Conservation (phyloP, 176 grass and related monocot species). For the Hsuehochloa calcarea region DNA sequence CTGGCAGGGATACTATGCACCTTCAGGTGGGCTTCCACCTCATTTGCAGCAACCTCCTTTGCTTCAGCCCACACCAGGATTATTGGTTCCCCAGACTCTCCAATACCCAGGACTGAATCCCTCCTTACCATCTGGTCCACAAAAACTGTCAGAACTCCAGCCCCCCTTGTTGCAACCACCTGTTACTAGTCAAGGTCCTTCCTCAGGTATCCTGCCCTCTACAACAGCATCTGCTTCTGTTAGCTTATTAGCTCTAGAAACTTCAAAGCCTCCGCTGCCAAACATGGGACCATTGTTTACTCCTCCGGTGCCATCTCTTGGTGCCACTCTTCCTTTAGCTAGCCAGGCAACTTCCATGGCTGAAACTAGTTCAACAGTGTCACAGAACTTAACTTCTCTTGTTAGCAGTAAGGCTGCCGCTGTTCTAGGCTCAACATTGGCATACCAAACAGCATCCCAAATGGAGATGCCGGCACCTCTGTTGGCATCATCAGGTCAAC, state of each 20-base stretch:
- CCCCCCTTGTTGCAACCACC: slow-evolving; percentile 46
- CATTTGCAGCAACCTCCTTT: slow-evolving; percentile 69
- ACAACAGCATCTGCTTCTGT: slow-evolving; percentile 42
- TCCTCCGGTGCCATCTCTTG: slow-evolving; percentile 42
- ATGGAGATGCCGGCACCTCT: slow-evolving; percentile 48
- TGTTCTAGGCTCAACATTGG: slow-evolving; percentile 37
- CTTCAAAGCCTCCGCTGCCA: slow-evolving; percentile 37
- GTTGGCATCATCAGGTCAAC: slow-evolving; percentile 51
- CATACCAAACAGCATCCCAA: slow-evolving; percentile 51
- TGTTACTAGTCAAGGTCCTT: slow-evolving; percentile 42
- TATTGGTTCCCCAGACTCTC: slow-evolving; percentile 58
- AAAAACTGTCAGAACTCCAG: slow-evolving; percentile 57
- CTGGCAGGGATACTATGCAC: slow-evolving; percentile 71
- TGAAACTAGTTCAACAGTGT: slow-evolving; percentile 36
- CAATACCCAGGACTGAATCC: slow-evolving; percentile 59
- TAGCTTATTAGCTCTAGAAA: slow-evolving; percentile 51
- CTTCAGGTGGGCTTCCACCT: slow-evolving; percentile 58
- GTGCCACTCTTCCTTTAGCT: slow-evolving; percentile 42
- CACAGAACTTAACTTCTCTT: slow-evolving; percentile 41
- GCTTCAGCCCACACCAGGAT: slow-evolving; percentile 53
- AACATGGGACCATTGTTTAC: slow-evolving; percentile 47
- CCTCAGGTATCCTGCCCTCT: slow-evolving; percentile 32
- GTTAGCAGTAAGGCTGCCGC: slow-evolving; percentile 36
- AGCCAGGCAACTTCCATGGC: slow-evolving; percentile 44
- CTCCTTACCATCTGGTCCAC: slow-evolving; percentile 50